Evolutionary conservation across 208 protist genomes (phyloP), one percentile per base, ranked within the genome.

Genomic region (Leishmania gerbilli): DNA sequence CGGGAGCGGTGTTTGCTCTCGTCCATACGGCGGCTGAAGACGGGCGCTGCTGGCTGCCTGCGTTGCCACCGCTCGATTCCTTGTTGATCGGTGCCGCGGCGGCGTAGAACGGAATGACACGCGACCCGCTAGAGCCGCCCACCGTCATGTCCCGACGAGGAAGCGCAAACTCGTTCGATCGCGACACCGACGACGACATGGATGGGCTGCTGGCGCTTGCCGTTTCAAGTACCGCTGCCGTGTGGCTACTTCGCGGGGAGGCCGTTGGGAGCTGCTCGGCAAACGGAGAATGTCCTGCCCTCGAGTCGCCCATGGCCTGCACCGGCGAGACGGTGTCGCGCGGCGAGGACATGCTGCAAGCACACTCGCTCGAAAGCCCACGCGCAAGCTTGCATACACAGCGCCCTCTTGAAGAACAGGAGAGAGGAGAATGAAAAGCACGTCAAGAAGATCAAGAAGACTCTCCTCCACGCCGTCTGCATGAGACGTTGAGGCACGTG

Each of bases 31-130:
- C 34, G 40, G 49, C 45, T 5, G 71, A 74, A n/a, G 71, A 74
- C 17, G 71, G 47, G 71, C 71, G 71, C 51, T 51, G 71, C 45
- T 60, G 71, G 71, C 3, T 40, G n/a, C 71, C 51, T 4, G 24
- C 0, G 37, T 69, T 27, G 45, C 15, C 31, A 31, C 13, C 19
- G 71, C 31, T 58, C 15, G 71, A 60, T 24, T 76, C 71, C 24
- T 76, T 76, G 6, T 45, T 24, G 8, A 42, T 24, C 71, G 45
- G 53, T 58, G 71, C 53, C 31, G 71, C 31, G 27, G 53, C 71
- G n/a, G 71, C 45, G 31, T 76, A 76, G 51, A 76, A 76, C 2
- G 71, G 71, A 58, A 76, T 76, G 71, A 24, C 45, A 3, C 71
- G 71, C 51, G 45, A 7, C 11, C 71, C 45, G 3, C 31, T 31